phyloP scores from a whole-genome alignment of 202 grass and related monocot species.

The Zoysia matrella region DNA sequence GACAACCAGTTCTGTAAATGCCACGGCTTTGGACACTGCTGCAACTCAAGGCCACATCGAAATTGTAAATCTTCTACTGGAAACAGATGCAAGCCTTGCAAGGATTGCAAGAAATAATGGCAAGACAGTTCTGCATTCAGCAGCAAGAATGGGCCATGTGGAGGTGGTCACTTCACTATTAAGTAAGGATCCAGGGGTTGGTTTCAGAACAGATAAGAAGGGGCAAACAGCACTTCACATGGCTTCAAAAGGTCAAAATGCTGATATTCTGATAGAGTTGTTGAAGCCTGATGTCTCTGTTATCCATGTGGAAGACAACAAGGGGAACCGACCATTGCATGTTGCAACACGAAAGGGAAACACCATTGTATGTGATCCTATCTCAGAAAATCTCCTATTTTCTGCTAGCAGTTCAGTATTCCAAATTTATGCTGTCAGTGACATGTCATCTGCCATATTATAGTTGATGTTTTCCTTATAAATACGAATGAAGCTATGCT shows the following conservation, averaged over 20 bases:
- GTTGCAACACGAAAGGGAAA: slow-evolving; percentile 63
- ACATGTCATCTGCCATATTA: slow-evolving; percentile 3
- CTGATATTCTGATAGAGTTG: slow-evolving; percentile 77
- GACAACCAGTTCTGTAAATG: slow-evolving; percentile 90
- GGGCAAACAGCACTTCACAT: slow-evolving; percentile 85
- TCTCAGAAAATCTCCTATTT: slow-evolving; percentile 32
- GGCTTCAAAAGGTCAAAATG: slow-evolving; percentile 51
- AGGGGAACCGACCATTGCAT: slow-evolving; percentile 67
- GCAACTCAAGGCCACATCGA: slow-evolving; percentile 93
- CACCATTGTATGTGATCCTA: slow-evolving; percentile 62
- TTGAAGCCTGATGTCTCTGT: slow-evolving; percentile 80
- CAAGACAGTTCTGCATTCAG: slow-evolving; percentile 37
- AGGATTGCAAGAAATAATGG: slow-evolving; percentile 94
- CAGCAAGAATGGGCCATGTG: slow-evolving; percentile 15
- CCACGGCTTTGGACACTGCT: slow-evolving; percentile 93
- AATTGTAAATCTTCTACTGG: slow-evolving; percentile 90
- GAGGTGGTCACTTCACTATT: slow-evolving; percentile 82
- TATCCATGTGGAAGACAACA: slow-evolving; percentile 84
- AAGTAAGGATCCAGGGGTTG: slow-evolving; percentile 84
- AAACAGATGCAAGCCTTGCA: slow-evolving; percentile 90
- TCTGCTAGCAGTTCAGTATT: slow-evolving; percentile 13
- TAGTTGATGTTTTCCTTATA: neutral
- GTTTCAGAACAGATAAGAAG: slow-evolving; percentile 92
- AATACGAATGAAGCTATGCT: slow-evolving; percentile 17
- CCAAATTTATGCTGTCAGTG: neutral